Evolutionary conservation across 2,329 filamentous ascomycete species (phyloP), one percentile per base, ranked within the genome.

Genomic region (Trichothecium roseum): DNA sequence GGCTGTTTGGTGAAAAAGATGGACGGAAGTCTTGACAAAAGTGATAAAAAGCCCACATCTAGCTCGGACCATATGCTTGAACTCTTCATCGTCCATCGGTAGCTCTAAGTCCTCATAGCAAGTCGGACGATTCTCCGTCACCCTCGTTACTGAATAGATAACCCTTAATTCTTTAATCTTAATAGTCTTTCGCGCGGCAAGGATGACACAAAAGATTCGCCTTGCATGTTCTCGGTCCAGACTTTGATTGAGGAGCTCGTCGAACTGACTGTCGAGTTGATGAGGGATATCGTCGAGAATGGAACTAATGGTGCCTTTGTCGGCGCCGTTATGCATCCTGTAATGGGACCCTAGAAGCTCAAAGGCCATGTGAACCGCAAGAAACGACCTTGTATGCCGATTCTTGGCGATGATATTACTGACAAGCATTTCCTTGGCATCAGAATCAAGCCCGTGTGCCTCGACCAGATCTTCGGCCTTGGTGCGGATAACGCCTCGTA

Each of bases 1-100:
- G 10, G 31, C 31, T 13, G 31, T 33, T 14, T 33, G 31, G 31
- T 33, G 31, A 20, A 33, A 33, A 14, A 33, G 18, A 14, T 33
- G 31, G 8, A 33, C 31, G 4, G 31, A 33, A 18, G 16, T 13
- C 9, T 22, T 33, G 15, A 33, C 31, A 15, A 33, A 33, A 2
- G 31, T 33, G 16, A 33, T 33, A 17, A 33, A 33, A 9, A 33
- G 18, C 5, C 31, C 31, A 14, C 31, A 33, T 33, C 15, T 33
- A 18, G 15, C 16, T 33, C 31, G 31, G 4, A 24, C 31, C 8
- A 33, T 14, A 10, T n/a, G 31, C 14, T 33, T 33, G 18, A 33
- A 33, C 3, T 14, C 18, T 12, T 24, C 31, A 10, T 33, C 18
- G 20, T 33, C 31, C 8, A 14, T 4, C 9, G 15, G 31, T 17